These are phyloP conservation scores for Gracilariopsis chorda DNA, from an alignment of 23 red algal species.

Conservation along the genomic window DNA sequence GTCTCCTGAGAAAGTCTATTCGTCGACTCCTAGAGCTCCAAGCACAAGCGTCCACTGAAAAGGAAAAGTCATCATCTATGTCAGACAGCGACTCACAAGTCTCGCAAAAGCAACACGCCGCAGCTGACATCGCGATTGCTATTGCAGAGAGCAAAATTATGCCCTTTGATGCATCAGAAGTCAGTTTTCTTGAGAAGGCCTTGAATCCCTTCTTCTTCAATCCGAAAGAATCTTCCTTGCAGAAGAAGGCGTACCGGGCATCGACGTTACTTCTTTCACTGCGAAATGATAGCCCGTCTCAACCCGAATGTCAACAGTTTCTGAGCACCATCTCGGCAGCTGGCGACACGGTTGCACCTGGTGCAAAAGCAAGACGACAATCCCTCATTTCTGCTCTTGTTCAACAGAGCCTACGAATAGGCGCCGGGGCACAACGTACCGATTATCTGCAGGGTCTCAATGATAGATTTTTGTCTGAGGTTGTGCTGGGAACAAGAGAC, in stretches of 20 bases:
- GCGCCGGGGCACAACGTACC: background rate
- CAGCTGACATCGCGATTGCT: slow-evolving; percentile 61
- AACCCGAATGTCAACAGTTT: background rate
- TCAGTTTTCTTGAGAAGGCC: slow-evolving; percentile 57
- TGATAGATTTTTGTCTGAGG: slow-evolving; percentile 64
- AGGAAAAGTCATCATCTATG: background rate
- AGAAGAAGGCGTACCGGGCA: slow-evolving; percentile 86
- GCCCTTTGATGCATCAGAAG: slow-evolving; percentile 53
- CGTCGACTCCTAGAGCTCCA: slow-evolving; percentile 58
- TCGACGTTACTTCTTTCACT: slow-evolving; percentile 44
- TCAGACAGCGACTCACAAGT: background rate
- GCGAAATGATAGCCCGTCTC: background rate
- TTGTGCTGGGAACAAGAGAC: slow-evolving; percentile 70
- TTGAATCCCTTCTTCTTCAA: slow-evolving; percentile 70
- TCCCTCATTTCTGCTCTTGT: slow-evolving; percentile 17
- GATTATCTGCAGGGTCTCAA: slow-evolving; percentile 21
- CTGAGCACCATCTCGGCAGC: slow-evolving; percentile 12
- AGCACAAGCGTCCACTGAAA: background rate
- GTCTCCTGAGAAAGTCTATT: slow-evolving; percentile 45
- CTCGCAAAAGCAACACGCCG: slow-evolving; percentile 5
- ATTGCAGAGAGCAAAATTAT: slow-evolving; percentile 62
- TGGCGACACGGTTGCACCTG: slow-evolving; percentile 39
- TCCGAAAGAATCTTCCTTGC: slow-evolving; percentile 52
- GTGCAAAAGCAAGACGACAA: slow-evolving; percentile 55
- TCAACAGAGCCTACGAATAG: background rate